These are phyloP conservation scores for Solanum hybrid DNA, from an alignment of 305 asterid species.

Conservation along the genomic window DNA sequence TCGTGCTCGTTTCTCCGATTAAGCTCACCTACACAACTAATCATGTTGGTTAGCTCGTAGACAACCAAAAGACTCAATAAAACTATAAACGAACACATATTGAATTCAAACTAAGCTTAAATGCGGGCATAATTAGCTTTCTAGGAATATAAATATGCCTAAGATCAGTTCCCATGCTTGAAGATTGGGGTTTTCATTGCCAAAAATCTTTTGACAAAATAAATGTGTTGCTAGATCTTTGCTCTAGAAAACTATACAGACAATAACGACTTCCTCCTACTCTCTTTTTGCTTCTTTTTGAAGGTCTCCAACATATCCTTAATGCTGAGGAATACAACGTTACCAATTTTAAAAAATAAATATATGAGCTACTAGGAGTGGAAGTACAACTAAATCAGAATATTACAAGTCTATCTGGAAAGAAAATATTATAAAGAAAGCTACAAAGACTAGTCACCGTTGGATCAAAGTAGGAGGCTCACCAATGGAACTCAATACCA, in stretches of 20 bases:
- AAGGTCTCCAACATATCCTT: not conserved
- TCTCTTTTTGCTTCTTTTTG: not conserved
- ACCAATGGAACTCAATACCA: not conserved
- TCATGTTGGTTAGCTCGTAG: no score
- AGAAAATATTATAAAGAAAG: not conserved
- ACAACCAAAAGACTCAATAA: no score
- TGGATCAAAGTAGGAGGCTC: not conserved
- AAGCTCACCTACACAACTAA: no score
- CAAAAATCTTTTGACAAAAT: not conserved
- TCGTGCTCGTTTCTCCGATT: no score
- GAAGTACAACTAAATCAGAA: not conserved
- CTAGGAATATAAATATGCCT: no score
- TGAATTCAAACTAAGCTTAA: no score
- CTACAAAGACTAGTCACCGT: not conserved
- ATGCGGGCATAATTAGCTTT: no score
- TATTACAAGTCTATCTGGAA: not conserved
- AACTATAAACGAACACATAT: no score
- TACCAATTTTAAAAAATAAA: not conserved
- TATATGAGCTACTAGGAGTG: not conserved
- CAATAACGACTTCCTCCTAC: not conserved
- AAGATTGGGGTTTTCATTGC: not conserved
- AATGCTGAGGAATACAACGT: not conserved
- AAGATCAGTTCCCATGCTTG: not conserved
- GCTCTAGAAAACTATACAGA: not conserved
- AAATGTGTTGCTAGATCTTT: not conserved